A percentile compares a stretch with the other conserved stretches of the same genome.
These are phyloP conservation scores for Alternaria tenuissima DNA, from an alignment of 2,329 filamentous ascomycete species.

Conservation along the genomic window DNA sequence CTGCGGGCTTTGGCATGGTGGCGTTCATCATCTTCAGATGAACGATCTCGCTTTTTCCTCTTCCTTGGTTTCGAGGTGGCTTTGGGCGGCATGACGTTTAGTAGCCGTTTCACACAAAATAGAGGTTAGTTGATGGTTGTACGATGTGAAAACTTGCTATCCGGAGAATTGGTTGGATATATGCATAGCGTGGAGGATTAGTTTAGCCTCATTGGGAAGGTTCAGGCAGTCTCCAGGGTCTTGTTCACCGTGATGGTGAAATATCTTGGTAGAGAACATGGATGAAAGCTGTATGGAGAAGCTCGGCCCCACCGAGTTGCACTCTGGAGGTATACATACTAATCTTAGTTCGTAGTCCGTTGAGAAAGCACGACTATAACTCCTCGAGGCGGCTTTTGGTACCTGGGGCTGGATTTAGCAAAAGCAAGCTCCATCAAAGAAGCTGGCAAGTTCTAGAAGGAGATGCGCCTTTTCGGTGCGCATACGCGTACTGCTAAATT, in stretches of 20 bases:
- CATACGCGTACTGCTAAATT: too few species aligned
- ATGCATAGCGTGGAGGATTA: background rate
- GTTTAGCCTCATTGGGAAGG: background rate
- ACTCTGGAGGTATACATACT: fast-evolving
- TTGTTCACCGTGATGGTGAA: slow-evolving; percentile 1
- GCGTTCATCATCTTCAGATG: background rate
- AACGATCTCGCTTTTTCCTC: background rate
- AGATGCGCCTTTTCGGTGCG: too few species aligned
- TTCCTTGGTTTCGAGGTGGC: background rate
- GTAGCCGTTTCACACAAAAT: background rate
- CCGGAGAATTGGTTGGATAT: background rate
- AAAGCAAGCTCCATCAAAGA: too few species aligned
- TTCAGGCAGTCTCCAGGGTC: background rate
- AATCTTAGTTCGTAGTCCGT: too few species aligned
- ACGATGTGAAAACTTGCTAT: background rate
- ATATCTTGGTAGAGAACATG: background rate
- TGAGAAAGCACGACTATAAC: too few species aligned
- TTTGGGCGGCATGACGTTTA: background rate
- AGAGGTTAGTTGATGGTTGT: background rate
- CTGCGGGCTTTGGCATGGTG: background rate
- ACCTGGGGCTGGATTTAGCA: too few species aligned
- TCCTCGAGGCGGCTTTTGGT: too few species aligned
- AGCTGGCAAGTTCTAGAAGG: too few species aligned
- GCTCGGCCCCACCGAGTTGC: too few species aligned
- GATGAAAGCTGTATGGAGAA: background rate